Conservation (phyloP, 2,329 filamentous ascomycete species). For the Cercospora sp. region DNA sequence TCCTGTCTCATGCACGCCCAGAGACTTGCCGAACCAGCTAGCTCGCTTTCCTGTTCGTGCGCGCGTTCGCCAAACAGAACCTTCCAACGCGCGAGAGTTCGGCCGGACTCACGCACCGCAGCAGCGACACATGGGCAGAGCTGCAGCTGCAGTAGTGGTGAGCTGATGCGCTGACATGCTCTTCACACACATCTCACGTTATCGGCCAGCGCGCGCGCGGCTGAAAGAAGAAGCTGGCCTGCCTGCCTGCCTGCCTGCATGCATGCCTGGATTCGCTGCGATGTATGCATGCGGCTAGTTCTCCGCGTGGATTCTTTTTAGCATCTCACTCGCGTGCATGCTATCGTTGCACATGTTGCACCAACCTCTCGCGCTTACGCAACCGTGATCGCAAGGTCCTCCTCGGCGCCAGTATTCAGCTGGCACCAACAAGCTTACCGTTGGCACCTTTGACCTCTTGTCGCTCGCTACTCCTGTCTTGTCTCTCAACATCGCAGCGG, state of each 20-base stretch:
- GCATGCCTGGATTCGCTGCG: not conserved
- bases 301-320: not conserved
- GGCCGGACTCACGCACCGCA: not conserved
- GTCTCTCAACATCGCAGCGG: not conserved
- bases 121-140: not conserved
- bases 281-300: not conserved
- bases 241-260: not conserved
- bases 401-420: not conserved
- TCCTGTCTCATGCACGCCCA: conserved; percentile 2
- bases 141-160: not conserved
- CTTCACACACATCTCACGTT: not conserved
- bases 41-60: not conserved
- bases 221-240: not conserved
- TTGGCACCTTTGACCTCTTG: not conserved
- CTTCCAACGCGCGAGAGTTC: not conserved
- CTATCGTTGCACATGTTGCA: not conserved
- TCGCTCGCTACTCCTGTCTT: not conserved
- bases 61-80: not conserved
- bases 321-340: not conserved
- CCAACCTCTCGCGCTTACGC: not conserved
- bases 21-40: conserved; percentile 3
- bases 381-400: not conserved
- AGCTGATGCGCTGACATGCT: not conserved
- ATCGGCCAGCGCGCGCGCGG: not conserved
- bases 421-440: not conserved